Conservation (phyloP, 1,284 basidiomycete genomes). For the Pseudozyma pruni region DNA sequence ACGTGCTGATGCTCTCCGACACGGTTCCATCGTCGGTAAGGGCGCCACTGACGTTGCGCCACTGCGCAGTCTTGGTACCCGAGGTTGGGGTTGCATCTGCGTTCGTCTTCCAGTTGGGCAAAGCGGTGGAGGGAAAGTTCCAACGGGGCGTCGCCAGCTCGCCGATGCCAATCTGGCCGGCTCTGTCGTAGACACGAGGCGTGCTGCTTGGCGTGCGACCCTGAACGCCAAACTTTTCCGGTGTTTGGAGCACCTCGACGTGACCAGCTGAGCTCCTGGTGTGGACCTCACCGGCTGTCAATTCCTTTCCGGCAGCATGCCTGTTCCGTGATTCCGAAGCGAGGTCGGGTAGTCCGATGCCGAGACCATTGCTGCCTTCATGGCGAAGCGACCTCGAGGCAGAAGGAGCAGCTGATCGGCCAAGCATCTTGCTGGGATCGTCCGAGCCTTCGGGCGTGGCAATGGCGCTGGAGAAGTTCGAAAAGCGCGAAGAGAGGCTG, state of each 20-base stretch:
- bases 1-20: constrained; percentile 20
- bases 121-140: constrained; percentile 68
- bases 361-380: constrained; percentile 32
- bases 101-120: constrained; percentile 23
- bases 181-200: constrained; percentile 75
- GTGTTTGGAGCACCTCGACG: constrained; percentile 35
- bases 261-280: constrained; percentile 1
- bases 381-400: constrained; percentile 4
- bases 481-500: constrained; percentile 49
- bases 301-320: neutral
- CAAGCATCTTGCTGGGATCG: constrained; percentile 26
- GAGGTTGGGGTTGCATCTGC: constrained; percentile 25
- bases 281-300: neutral
- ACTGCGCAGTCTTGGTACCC: constrained; percentile 17
- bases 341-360: constrained; percentile 48
- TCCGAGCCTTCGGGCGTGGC: constrained; percentile 41
- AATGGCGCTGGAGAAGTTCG: constrained; percentile 52
- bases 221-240: constrained; percentile 35
- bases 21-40: constrained; percentile 40
- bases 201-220: constrained; percentile 24
- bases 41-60: constrained; percentile 36
- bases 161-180: constrained; percentile 89
- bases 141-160: constrained; percentile 97
- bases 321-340: constrained; percentile 13
- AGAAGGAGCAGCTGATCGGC: constrained; percentile 13